Evolutionary conservation across 73 alveolate species (phyloP), one percentile per base, ranked within the genome.

Genomic region (Uronychia binucleata): DNA sequence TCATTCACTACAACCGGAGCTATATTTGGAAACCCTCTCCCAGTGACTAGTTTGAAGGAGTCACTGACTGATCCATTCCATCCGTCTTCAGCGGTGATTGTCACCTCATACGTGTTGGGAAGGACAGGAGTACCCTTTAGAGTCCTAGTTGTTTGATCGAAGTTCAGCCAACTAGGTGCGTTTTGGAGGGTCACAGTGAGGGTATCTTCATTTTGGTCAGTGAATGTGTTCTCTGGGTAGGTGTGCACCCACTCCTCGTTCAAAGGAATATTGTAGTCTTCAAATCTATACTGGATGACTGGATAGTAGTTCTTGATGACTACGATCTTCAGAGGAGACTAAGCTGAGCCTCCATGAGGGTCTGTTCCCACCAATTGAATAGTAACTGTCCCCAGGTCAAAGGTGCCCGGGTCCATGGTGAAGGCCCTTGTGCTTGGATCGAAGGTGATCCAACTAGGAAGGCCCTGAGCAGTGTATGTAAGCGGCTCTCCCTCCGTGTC

Each of bases 331-430:
- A 57, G 30, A 0, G 79, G 32, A 1, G 86, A 27, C 13, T 31
- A 28, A n/a, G 78, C 34, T 31, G 77, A 29, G 1, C 79, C 86
- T 57, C 86, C 77, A n/a, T 1, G 26, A 1, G 86, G 77, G 57
- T 79, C 86, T 28, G 86, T 58, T 27, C 58, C 75, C 11, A 79
- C 60, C 5, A 79, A 46, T n/a, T 30, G 11, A 11, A 79, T 58
- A 14, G 26, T 33, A 26, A 25, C 86, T 0, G 28, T 19, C 14
- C 86, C 86, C 0, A 57, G 30, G 46, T 79, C 86, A 5, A 59
- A n/a, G 25, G 34, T 31, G 0, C 77, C 46, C 57, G 86, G 86
- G 26, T 35, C 57, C 31, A 77, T 78, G 1, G 58, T 30, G 28
- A 79, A 1, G 1, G 13, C 27, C 27, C 78, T 33, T 1, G 67